Evolutionary conservation across 2,329 filamentous ascomycete species (phyloP).

Genomic region (Cordyceps tenuipes): DNA sequence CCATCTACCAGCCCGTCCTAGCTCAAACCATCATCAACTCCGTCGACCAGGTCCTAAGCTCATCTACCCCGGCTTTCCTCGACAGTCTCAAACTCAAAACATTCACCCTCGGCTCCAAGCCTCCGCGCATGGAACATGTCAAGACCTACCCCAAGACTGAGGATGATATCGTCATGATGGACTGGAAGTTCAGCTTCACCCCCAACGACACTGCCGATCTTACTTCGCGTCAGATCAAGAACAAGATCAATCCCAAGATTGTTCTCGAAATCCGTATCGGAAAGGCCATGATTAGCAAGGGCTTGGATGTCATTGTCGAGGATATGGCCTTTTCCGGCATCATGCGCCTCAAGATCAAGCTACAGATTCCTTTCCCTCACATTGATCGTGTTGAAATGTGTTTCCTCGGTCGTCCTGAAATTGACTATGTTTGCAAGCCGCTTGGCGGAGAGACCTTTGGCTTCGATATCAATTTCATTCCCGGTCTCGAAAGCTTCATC

Average conservation of each 20-base stretch:
- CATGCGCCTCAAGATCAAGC: conserved; percentile 96
- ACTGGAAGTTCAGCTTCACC: conserved; percentile 99
- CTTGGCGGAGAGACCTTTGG: conserved; percentile 91
- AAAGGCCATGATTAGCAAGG: conserved; percentile 95
- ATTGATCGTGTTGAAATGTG: conserved; percentile 92
- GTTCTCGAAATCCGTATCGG: conserved; percentile 91
- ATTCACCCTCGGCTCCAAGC: conserved; percentile 90
- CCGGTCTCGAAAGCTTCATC: conserved; percentile 87
- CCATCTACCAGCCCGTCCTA: conserved; percentile 91
- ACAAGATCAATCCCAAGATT: conserved; percentile 95
- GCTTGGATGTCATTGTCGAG: conserved; percentile 93
- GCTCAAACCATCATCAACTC: conserved; percentile 87
- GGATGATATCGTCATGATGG: conserved; percentile 94
- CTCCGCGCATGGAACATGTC: conserved; percentile 91
- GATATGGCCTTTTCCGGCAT: conserved; percentile 93
- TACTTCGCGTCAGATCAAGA: conserved; percentile 81
- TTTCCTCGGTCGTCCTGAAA: conserved; percentile 79
- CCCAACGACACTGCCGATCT: conserved; percentile 90
- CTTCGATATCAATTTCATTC: conserved; percentile 99
- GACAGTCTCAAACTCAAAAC: conserved; percentile 91
- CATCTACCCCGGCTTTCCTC: conserved; percentile 81
- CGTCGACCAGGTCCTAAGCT: conserved; percentile 92
- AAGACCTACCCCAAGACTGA: conserved; percentile 96
- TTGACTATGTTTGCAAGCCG: conserved; percentile 97
- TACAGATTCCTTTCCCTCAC: conserved; percentile 92